These are phyloP conservation scores for Artemisia annua DNA, from an alignment of 129 eudicot genomes.

Conservation along the genomic window DNA sequence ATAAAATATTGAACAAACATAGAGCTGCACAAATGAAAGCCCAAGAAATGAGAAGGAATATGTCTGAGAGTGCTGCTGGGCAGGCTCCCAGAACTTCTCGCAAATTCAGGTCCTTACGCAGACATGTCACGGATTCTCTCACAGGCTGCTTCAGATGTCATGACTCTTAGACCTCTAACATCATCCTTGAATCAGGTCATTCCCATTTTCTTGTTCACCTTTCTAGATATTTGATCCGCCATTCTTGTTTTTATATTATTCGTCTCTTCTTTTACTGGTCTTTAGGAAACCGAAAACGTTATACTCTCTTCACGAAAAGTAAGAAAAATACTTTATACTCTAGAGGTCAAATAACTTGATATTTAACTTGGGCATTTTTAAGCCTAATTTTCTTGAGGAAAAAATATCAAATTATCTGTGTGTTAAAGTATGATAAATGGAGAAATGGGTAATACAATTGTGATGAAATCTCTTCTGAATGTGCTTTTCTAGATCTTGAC, in stretches of 20 bases:
- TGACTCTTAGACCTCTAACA: conserved; percentile 26
- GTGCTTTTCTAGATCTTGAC: too few relatives aligned
- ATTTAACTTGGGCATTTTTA: not conserved
- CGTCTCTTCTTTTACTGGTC: not conserved
- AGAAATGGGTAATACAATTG: not conserved
- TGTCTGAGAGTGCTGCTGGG: conserved; percentile 28
- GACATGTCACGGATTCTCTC: conserved; percentile 31
- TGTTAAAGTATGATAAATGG: not conserved
- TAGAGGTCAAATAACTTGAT: not conserved
- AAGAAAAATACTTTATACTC: not conserved
- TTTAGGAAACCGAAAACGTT: not conserved
- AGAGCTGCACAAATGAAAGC: conserved; percentile 72
- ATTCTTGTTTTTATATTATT: not conserved
- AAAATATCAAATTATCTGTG: not conserved
- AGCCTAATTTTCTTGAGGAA: not conserved
- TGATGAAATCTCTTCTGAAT: too few relatives aligned
- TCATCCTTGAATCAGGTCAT: conserved; percentile 27
- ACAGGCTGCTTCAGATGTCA: conserved; percentile 46
- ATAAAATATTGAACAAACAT: conserved; percentile 74
- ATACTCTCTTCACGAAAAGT: not conserved
- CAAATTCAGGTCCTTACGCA: conserved; percentile 33
- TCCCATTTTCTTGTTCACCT: conserved; percentile 1
- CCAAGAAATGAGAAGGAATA: conserved; percentile 54
- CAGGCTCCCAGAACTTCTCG: conserved; percentile 34
- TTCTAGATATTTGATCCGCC: not conserved